Evolutionary conservation across 306 rosid species (phyloP).

Genomic region (Dryas octopetala): DNA sequence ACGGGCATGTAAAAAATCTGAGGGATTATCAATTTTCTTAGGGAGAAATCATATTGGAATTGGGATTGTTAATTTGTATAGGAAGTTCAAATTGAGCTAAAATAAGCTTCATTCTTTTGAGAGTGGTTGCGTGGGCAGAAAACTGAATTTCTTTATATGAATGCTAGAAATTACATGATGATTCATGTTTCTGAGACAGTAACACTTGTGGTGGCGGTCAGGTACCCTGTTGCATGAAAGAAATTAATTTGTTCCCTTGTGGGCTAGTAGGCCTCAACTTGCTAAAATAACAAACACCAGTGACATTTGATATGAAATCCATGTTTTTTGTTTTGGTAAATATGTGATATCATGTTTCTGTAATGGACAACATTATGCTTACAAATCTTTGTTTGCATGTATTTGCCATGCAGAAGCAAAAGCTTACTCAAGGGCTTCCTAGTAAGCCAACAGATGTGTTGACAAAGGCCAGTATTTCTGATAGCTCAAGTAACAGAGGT

Average conservation of each 20-base stretch:
- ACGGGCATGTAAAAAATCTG: too few species aligned
- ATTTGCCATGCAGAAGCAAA: slow-evolving; percentile 50
- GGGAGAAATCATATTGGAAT: too few species aligned
- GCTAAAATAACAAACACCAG: not conserved
- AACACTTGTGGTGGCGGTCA: not conserved
- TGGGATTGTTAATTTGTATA: not conserved
- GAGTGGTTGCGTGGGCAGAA: not conserved
- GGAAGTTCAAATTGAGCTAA: not conserved
- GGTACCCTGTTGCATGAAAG: not conserved
- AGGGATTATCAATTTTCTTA: too few species aligned
- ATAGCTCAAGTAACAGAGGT: slow-evolving; percentile 48
- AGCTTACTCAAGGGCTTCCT: slow-evolving; percentile 36
- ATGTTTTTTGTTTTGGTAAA: too few species aligned
- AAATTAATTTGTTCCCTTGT: not conserved
- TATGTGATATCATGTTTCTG: not conserved
- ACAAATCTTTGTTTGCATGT: slow-evolving; percentile 7
- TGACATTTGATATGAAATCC: not conserved
- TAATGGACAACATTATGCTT: slow-evolving; percentile 9
- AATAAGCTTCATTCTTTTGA: not conserved
- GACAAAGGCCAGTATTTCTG: slow-evolving; percentile 40
- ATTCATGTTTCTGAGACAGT: too few species aligned
- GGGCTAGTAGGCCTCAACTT: not conserved
- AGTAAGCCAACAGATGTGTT: slow-evolving; percentile 46
- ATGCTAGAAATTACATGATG: not conserved
- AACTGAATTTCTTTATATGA: not conserved